phyloP scores from a whole-genome alignment of 2,329 filamentous ascomycete genomes.

The Uncinocarpus reesii region DNA sequence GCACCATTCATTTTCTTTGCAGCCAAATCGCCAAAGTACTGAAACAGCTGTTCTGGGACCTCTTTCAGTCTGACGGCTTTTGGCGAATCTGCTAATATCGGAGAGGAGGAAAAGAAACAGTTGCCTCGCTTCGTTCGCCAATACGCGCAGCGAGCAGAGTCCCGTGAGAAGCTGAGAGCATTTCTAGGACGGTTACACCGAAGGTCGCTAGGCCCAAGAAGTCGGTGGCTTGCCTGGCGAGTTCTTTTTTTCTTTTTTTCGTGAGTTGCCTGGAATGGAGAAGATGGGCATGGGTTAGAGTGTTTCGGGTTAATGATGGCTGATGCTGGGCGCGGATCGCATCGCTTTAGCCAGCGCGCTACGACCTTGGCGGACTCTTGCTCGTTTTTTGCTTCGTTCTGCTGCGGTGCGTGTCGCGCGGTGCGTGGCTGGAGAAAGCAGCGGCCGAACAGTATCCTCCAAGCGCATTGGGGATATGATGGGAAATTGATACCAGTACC shows the following conservation, averaged over 20 bases:
- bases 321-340: slow-evolving; percentile 6
- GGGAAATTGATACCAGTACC: too few species aligned
- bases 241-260: too few species aligned
- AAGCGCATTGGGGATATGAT: too few species aligned
- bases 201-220: neutral
- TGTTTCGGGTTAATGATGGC: slow-evolving; percentile 7
- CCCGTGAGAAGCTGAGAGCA: slow-evolving; percentile 4
- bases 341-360: neutral
- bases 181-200: slow-evolving; percentile 10
- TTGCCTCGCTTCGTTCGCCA: neutral
- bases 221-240: slow-evolving; percentile 5
- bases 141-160: neutral
- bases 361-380: slow-evolving; percentile 9
- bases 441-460: too few species aligned
- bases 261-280: neutral
- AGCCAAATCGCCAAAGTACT: too few species aligned
- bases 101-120: neutral
- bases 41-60: too few species aligned
- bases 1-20: too few species aligned
- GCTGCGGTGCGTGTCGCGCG: neutral
- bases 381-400: neutral
- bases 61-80: too few species aligned
- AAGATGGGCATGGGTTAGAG: slow-evolving; percentile 5
- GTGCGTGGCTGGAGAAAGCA: slow-evolving; percentile 3
- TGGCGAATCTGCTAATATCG: neutral